Conservation (phyloP, 768 basidiomycete genomes). For the Pleurotus ostreatus region DNA sequence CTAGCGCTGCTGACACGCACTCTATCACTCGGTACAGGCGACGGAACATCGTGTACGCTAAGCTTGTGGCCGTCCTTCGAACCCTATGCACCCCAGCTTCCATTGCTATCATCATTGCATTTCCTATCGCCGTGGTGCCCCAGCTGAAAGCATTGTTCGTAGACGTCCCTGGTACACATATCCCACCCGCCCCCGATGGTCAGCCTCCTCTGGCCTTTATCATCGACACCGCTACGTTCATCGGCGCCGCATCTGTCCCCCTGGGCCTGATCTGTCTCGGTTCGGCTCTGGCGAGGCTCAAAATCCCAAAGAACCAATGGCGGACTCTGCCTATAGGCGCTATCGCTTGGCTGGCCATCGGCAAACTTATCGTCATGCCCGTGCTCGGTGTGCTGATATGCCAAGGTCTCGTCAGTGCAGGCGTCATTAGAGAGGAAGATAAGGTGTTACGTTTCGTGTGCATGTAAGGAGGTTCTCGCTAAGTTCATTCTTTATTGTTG, state of each 20-base stretch:
- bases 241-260: conserved; percentile 62
- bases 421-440: conserved; percentile 34
- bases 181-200: conserved; percentile 54
- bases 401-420: conserved; percentile 29
- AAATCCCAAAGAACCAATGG: conserved; percentile 34
- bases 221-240: conserved; percentile 51
- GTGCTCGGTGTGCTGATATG: conserved; percentile 46
- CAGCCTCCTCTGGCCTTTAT: conserved; percentile 59
- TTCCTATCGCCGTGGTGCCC: conserved; percentile 53
- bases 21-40: conserved; percentile 8
- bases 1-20: background rate
- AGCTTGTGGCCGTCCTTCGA: conserved; percentile 23
- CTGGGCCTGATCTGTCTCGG: conserved; percentile 61
- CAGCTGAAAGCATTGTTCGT: conserved; percentile 62
- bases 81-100: conserved; percentile 45
- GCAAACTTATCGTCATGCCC: conserved; percentile 41
- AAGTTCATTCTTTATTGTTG: background rate
- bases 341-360: conserved; percentile 37
- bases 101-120: conserved; percentile 46
- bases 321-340: conserved; percentile 33
- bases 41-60: background rate
- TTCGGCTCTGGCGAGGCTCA: conserved; percentile 48
- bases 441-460: conserved; percentile 48
- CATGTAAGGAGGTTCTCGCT: conserved; percentile 38
- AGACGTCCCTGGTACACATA: conserved; percentile 34